Evolutionary conservation across 106 monocot genomes (phyloP), one percentile per base, ranked within the genome.

Genomic region (Allium sativum): DNA sequence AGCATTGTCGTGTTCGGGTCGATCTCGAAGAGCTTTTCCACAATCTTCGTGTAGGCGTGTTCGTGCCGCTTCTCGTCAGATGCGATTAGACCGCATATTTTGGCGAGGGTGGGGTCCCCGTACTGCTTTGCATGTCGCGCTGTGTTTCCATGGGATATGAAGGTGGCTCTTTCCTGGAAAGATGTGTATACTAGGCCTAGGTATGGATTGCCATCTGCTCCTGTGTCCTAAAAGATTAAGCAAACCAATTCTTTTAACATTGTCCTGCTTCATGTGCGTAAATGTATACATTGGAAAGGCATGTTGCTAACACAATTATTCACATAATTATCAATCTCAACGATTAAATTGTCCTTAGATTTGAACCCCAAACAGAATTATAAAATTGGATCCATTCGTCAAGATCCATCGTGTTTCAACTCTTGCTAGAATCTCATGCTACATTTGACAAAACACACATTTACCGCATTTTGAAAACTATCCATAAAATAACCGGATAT

Each of bases 111-210:
- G 12, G 69, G 17, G 65, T 83, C 79, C 3, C 83, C 83, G 22
- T 76, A 53, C 6, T 72, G 67, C 68, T 83, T 83, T 31, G 83
- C 83, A 21, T 54, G 83, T 18, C 83, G 43, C 10, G 79, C 83
- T 18, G 83, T 83, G 46, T 83, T 79, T 44, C 78, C 70, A 62
- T 83, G 83, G 44, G 83, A 83, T 58, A 79, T 69, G 78, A 69
- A 83, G 55, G 83, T 83, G 20, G 82, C 82, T 1, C 74, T 74
- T 52, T 83, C 82, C 53, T 83, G 82, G 65, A 83, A 83, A 4
- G 78, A 78, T 19, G 83, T 76, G 72, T 83, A 83, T 11, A 83
- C 69, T 42, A 65, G 76, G 2, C 83, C 83, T 9, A 63, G 64
- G 63, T 79, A 83, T 7, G 79, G 72, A 55, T 60, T 79, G 55